Percentiles rank a stretch among this genome's conserved stretches.
These are phyloP conservation scores for Ophiocordyceps camponoti-saundersi DNA, from an alignment of 2,329 filamentous ascomycete genomes.

Conservation along the genomic window DNA sequence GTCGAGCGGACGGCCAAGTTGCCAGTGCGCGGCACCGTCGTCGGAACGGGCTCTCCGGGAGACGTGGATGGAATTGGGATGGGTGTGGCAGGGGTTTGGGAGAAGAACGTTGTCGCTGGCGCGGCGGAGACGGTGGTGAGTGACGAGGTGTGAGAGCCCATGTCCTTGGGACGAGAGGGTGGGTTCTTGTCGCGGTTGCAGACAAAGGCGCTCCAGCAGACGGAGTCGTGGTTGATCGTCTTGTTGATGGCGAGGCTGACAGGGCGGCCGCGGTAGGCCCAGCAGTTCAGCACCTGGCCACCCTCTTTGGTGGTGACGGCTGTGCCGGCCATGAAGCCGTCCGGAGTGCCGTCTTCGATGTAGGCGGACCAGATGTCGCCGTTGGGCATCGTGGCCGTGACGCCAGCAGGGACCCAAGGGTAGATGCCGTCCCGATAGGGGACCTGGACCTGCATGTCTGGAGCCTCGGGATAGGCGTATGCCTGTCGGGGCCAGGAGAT, in stretches of 20 bases:
- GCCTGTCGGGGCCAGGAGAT: slow-evolving; percentile 18
- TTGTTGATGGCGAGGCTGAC: slow-evolving; percentile 20
- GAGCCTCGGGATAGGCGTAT: slow-evolving; percentile 16
- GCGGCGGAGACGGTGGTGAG: slow-evolving; percentile 13
- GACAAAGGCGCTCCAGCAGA: slow-evolving; percentile 23
- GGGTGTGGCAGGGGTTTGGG: slow-evolving; percentile 11
- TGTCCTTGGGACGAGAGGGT: slow-evolving; percentile 17
- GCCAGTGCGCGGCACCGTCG: slow-evolving; percentile 11
- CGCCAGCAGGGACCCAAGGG: slow-evolving; percentile 20
- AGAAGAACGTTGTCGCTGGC: slow-evolving; percentile 15
- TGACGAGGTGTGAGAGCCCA: slow-evolving; percentile 18
- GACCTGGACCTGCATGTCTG: slow-evolving; percentile 21
- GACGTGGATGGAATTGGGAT: slow-evolving; percentile 8
- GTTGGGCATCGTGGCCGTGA: slow-evolving; percentile 19
- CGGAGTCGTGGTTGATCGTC: slow-evolving; percentile 17
- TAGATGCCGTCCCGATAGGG: slow-evolving; percentile 20
- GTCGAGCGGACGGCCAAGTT: slow-evolving; percentile 14
- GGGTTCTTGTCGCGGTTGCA: slow-evolving; percentile 19
- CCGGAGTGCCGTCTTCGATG: slow-evolving; percentile 22
- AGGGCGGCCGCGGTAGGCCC: slow-evolving; percentile 22
- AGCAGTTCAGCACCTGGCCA: slow-evolving; percentile 21
- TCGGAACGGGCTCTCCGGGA: slow-evolving; percentile 13
- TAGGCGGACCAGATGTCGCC: slow-evolving; percentile 23
- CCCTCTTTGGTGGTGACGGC: slow-evolving; percentile 22
- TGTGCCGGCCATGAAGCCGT: slow-evolving; percentile 21